Evolutionary conservation across 2,329 filamentous ascomycete genomes (phyloP), one percentile per base, ranked within the genome.

Genomic region (Xylariaceae sp.): DNA sequence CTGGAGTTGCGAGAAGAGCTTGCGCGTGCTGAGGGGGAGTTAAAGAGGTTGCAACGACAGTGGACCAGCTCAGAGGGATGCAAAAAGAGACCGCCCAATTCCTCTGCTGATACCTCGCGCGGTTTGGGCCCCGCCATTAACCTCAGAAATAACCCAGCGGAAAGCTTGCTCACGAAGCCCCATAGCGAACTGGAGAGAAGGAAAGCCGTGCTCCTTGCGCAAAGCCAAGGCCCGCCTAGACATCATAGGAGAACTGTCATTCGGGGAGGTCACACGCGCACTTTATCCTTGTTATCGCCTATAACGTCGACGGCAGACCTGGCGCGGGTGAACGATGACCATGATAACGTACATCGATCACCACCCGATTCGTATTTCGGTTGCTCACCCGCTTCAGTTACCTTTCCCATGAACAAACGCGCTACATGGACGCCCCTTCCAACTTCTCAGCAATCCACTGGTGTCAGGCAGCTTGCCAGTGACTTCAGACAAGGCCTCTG

Each of bases 1-100:
- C 77, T 99, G 59, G 94, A 97, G 75, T 78, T 99, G 55, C 88
- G 87, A 61, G 94, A 99, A 73, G 93, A 97, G 73, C 79, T 99
- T n/a, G 77, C 80, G 23, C 87, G 87, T 61, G 93, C 94, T 4
- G 93, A 99, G 72, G 76, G 78, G 10, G 89, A 96, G 51, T 78
- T 99, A 47, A 78, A 79, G 51, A 82, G 78, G 48, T 78, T 99
- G 62, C 97, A 97, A 78, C 88, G 84, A 68, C 88, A 92, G 73
- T 97, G 90, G 88, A 84, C 89, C 1, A 76, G 80, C 11, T 86
- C 92, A 61, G 92, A 97, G 71, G 86, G 85, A 51, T 82, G 84
- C 60, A 90, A 86, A 75, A 93, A 93, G 75, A 83, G 85, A 60
- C 84, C 85, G 2, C 85, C 91, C 61, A 80, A 84, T 54, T 82